A percentile compares a stretch with the other conserved stretches of the same genome.
These are phyloP conservation scores for Aspergillus sp. DNA, from an alignment of 2,329 filamentous ascomycete species.

Conservation along the genomic window DNA sequence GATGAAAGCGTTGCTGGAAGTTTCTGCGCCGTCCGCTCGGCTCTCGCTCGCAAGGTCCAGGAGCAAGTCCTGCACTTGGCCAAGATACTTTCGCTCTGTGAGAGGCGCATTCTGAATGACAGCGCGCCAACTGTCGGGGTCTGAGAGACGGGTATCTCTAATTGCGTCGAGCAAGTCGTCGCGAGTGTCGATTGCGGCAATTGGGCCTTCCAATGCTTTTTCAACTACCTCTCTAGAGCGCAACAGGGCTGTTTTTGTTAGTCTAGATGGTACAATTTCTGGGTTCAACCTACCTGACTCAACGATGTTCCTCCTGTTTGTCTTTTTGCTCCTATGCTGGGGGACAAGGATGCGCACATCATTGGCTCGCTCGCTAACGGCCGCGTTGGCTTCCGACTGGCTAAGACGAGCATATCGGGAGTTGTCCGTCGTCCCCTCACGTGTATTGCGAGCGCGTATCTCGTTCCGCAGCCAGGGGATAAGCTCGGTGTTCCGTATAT, in stretches of 20 bases:
- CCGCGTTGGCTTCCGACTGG: conserved; percentile 42
- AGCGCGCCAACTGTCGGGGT: conserved; percentile 80
- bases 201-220: conserved; percentile 74
- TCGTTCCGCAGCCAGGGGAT: conserved; percentile 80
- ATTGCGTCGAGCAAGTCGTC: conserved; percentile 82
- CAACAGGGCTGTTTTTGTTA: conserved; percentile 50
- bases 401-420: conserved; percentile 48
- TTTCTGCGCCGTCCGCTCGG: conserved; percentile 53
- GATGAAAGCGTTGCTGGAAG: conserved; percentile 75
- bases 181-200: conserved; percentile 85
- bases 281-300: conserved; percentile 67
- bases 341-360: conserved; percentile 85
- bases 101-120: conserved; percentile 78
- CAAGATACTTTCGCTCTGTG: conserved; percentile 78
- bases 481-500: conserved; percentile 74
- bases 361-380: conserved; percentile 58
- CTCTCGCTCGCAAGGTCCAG: conserved; percentile 61
- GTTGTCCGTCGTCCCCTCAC: conserved; percentile 53
- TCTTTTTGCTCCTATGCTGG: conserved; percentile 86
- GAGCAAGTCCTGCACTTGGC: conserved; percentile 80
- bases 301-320: conserved; percentile 83
- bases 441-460: conserved; percentile 76
- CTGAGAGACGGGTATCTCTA: conserved; percentile 72
- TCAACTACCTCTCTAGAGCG: conserved; percentile 66
- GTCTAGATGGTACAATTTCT: conserved; percentile 2